Evolutionary conservation across 768 basidiomycete genomes (phyloP), one percentile per base, ranked within the genome.

Genomic region (Butyriboletus loyo): DNA sequence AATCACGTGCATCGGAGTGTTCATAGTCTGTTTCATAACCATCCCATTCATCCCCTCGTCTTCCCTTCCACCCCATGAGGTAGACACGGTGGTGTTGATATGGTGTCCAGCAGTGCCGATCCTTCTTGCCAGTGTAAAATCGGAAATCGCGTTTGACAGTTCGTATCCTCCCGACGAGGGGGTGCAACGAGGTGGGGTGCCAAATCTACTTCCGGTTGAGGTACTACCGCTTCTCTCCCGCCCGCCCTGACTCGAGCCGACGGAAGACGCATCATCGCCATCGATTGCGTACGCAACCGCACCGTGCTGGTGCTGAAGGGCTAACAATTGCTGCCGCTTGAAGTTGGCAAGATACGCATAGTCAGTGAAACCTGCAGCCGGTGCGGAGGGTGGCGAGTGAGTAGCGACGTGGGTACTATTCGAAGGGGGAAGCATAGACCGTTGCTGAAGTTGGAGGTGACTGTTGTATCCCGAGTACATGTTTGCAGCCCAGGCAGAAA

Each of bases 381-480:
- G 21, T 19, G 54, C 42, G 0, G 64, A 42, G 6, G 66, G 34
- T 1, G 57, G 32, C 1, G 55, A 46, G 13, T 64, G 50, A 70
- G 64, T 36, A 69, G 49, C 47, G 43, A 34, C 68, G 54, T 77
- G 77, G 21, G 74, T 66, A 11, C 66, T 63, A 7, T 73, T 68
- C 21, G 79, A 74, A 34, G 78, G 75, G 4, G 77, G 76, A 58
- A 77, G 72, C 47, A 77, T 65, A 42, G 60, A 55, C 2, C 71
- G 66, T 34, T 73, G 74, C n/a, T 66, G 69, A 47, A 65, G 51
- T 24, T 64, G 71, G 30, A 49, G 49, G 40, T 55, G 65, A 17
- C 60, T 0, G 22, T 61, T 62, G 56, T 66, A 63, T 27, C 65
- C 62, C 39, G 62, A 42, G 53, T 65, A 69, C 62, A 66, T 51